Evolutionary conservation across 2,329 filamentous ascomycete species (phyloP).

Genomic region (Phyllachora maydis): DNA sequence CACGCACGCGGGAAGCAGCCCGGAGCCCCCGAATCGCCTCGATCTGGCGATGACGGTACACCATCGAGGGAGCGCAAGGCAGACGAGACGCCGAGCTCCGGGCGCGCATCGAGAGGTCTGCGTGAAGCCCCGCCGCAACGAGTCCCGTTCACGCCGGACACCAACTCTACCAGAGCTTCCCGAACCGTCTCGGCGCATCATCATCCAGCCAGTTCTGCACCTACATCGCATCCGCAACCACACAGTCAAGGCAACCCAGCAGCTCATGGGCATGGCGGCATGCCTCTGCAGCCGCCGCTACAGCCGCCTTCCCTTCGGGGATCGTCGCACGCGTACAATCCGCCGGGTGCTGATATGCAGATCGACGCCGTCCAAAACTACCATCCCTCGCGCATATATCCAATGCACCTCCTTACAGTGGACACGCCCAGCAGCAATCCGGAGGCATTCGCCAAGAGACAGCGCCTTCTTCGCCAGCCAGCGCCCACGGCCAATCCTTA

Average conservation of each 20-base stretch:
- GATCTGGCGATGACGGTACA: conserved; percentile 37
- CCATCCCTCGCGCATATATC: conserved; percentile 39
- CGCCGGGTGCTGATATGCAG: conserved; percentile 30
- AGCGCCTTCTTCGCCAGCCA: conserved; percentile 19
- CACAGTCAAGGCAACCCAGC: no score
- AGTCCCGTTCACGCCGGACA: conserved; percentile 70
- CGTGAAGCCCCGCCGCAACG: conserved; percentile 71
- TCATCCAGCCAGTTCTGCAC: no score
- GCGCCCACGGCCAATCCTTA: conserved; percentile 19
- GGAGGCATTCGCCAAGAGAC: conserved; percentile 39
- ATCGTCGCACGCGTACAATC: conserved; percentile 26
- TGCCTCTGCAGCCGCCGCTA: no score
- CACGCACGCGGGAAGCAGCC: conserved; percentile 15
- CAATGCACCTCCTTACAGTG: conserved; percentile 49
- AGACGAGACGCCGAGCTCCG: conserved; percentile 28
- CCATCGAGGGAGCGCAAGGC: conserved; percentile 30
- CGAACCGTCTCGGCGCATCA: no score
- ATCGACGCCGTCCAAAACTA: conserved; percentile 46
- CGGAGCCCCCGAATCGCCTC: conserved; percentile 32
- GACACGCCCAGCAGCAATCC: conserved; percentile 58
- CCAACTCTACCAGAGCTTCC: no score
- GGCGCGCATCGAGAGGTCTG: conserved; percentile 40
- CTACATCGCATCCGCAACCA: no score
- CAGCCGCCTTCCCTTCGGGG: conserved; percentile 16
- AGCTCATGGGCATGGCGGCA: no score